These are phyloP conservation scores for Sporothrix luriei DNA, from an alignment of 2,329 filamentous ascomycete species.

Conservation along the genomic window DNA sequence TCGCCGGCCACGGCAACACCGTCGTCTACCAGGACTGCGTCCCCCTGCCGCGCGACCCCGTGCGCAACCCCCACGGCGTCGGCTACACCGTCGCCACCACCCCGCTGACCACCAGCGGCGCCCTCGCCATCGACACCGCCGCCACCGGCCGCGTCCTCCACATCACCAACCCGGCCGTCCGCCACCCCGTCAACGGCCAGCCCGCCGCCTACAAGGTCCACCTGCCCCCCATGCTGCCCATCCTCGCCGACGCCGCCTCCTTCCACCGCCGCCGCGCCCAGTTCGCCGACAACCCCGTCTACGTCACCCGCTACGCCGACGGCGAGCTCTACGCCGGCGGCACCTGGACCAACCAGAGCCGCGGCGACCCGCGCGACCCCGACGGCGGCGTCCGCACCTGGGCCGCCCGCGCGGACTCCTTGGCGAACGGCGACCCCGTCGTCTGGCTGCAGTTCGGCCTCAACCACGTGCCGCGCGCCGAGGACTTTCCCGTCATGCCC, in stretches of 20 bases:
- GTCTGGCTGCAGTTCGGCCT: conserved; percentile 62
- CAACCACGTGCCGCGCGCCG: conserved; percentile 65
- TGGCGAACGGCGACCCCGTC: conserved; percentile 48
- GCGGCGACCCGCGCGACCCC: conserved; percentile 25
- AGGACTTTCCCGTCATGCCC: conserved; percentile 72
- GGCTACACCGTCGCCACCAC: conserved; percentile 50
- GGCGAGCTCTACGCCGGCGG: conserved; percentile 50
- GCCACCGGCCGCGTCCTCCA: conserved; percentile 55
- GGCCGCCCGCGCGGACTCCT: conserved; percentile 46
- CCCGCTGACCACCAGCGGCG: conserved; percentile 48
- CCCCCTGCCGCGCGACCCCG: conserved; percentile 47
- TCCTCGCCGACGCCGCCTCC: conserved; percentile 47
- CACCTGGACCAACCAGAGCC: conserved; percentile 53
- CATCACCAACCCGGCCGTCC: conserved; percentile 50
- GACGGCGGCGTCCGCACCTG: conserved; percentile 46
- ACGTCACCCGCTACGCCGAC: conserved; percentile 51
- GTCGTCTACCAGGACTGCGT: conserved; percentile 49
- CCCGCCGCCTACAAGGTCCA: conserved; percentile 53
- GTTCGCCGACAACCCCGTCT: conserved; percentile 50
- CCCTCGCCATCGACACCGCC: conserved; percentile 57
- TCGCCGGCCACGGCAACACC: conserved; percentile 50
- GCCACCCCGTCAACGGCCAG: conserved; percentile 49
- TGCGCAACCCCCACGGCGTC: conserved; percentile 56
- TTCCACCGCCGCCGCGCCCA: conserved; percentile 48
- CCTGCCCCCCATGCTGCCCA: conserved; percentile 51